Base-by-base conservation (phyloP, 192 early-diverging fungal species). In the Mortierella claussenii region DNA sequence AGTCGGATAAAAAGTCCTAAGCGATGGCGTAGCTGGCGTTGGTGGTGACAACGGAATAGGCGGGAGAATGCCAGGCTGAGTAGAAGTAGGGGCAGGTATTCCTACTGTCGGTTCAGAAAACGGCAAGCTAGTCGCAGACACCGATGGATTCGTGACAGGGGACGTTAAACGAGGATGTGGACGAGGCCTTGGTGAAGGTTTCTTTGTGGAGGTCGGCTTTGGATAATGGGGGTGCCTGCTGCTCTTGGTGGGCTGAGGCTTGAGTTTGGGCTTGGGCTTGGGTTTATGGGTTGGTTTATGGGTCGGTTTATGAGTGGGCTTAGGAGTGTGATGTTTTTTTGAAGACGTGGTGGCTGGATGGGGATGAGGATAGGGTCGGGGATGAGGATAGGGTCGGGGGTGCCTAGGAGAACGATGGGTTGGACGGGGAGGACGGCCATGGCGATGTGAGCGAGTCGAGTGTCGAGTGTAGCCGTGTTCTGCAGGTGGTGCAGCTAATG, bases 211-310 rank as follows among this genome's bases (percentile, higher is more conserved):
- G 4, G 40, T 28, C 30, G 56, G 56, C n/a, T 46, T 28, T 7
- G 36, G 53, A 27, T 27, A 31, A 52, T 13, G 54, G 21, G 33
- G n/a, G n/a, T n/a, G n/a, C n/a, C n/a, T n/a, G n/a, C n/a, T n/a
- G n/a, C n/a, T n/a, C n/a, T n/a, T n/a, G n/a, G n/a, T n/a, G n/a
- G n/a, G n/a, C n/a, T n/a, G 3, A 2, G 62, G 5, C 0, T 20
- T 54, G 42, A 32, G 5, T 28, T 44, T 53, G 4, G 52, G 52
- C 26, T 56, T 42, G 3, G 53, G 49, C 18, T 54, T 65, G 13
- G 62, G 62, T 17, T 65, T 65, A 15, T 24, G 51, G 20, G 47
- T 27, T 18, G 46, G 60, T 46, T 62, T 49, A 6, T 7, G 60
- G 4, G 12, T 49, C 1, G 65, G 54, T 27, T 52, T 30, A 3